A percentile compares a stretch with the other conserved stretches of the same genome.
Conservation (phyloP, 176 grass and related monocot genomes). For the Typha latifolia region DNA sequence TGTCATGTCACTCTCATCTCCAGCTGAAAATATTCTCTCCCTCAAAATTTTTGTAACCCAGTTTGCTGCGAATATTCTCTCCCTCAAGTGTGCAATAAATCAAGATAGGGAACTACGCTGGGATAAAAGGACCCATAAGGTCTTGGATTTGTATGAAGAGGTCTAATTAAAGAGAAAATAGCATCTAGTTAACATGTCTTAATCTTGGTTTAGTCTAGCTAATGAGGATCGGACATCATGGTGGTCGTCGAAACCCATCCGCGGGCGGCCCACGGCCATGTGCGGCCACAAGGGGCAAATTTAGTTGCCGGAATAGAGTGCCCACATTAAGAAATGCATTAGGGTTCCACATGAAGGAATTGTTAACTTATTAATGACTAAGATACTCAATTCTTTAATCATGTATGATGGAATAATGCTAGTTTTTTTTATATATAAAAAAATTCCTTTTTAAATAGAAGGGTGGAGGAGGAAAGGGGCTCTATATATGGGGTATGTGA, state of each 20-base stretch:
- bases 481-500: not conserved
- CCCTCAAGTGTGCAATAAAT: too few relatives aligned
- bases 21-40: too few relatives aligned
- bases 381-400: not conserved
- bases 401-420: not conserved
- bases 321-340: not conserved
- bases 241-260: not conserved
- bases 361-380: not conserved
- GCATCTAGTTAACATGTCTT: not conserved
- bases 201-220: not conserved
- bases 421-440: not conserved
- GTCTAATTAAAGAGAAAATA: not conserved
- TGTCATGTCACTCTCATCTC: too few relatives aligned
- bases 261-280: not conserved
- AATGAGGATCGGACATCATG: not conserved
- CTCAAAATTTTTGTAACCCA: too few relatives aligned
- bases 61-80: too few relatives aligned
- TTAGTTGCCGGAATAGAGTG: not conserved
- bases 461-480: constrained; percentile 18
- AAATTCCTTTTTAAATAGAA: constrained; percentile 16
- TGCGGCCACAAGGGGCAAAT: not conserved
- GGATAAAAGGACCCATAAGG: not conserved
- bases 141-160: not conserved
- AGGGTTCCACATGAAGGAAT: not conserved
- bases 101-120: too few relatives aligned